Evolutionary conservation across 495 filamentous ascomycete genomes (phyloP).

Genomic region (Annulohypoxylon maeteangense): DNA sequence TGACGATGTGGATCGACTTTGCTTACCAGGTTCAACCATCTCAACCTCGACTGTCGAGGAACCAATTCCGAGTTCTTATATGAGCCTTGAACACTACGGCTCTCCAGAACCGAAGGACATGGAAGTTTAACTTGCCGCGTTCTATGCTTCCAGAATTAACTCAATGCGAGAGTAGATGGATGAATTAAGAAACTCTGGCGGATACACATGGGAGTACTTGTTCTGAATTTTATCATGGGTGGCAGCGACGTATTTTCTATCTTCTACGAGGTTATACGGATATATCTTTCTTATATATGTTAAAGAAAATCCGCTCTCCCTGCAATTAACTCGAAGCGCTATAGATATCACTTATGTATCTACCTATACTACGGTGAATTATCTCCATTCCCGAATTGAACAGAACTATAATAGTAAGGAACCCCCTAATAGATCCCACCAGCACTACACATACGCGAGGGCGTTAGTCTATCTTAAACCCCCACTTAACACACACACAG

Average conservation of each 20-base stretch:
- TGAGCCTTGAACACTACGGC: not conserved
- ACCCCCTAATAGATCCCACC: not conserved
- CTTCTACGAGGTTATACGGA: not conserved
- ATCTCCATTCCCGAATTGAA: too few relatives aligned
- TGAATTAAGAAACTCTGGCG: not conserved
- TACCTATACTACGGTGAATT: too few relatives aligned
- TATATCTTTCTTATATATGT: not conserved
- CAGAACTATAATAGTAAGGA: too few relatives aligned
- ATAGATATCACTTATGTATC: too few relatives aligned
- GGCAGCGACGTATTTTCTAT: not conserved
- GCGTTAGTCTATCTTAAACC: not conserved
- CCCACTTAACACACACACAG: not conserved
- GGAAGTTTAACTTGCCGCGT: not conserved
- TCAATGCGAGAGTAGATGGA: not conserved
- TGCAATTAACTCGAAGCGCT: not conserved
- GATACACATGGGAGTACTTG: not conserved
- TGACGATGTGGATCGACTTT: not conserved
- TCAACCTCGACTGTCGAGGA: not conserved
- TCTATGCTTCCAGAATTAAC: not conserved
- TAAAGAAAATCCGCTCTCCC: not conserved
- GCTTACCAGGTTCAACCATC: not conserved
- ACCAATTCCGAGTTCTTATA: not conserved
- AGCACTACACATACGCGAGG: not conserved
- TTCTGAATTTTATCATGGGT: not conserved
- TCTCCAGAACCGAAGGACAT: conserved; percentile 18